Conservation (phyloP, 1,139 yeast species). For the Candida mesenterica region DNA sequence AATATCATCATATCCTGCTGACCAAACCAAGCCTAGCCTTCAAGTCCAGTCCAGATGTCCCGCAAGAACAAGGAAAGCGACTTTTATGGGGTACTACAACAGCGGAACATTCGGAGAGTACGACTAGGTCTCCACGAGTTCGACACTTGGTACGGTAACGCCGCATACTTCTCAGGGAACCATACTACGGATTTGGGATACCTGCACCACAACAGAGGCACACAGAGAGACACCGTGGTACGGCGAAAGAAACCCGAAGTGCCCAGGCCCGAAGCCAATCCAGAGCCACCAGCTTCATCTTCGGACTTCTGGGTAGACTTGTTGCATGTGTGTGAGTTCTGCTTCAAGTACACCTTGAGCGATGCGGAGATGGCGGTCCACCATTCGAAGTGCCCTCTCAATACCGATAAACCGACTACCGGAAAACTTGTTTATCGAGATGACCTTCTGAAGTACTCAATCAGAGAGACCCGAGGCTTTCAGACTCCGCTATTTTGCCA, state of each 20-base stretch:
- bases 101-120: constrained; percentile 63
- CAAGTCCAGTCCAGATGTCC: background rate
- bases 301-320: constrained; percentile 52
- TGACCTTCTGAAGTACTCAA: constrained; percentile 42
- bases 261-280: too few relatives aligned
- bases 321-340: constrained; percentile 71
- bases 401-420: constrained; percentile 36
- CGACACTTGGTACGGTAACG: constrained; percentile 83
- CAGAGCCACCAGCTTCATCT: background rate
- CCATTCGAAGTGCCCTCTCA: constrained; percentile 39
- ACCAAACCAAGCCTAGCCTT: background rate
- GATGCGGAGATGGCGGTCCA: constrained; percentile 42
- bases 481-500: constrained; percentile 71
- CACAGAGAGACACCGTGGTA: too few relatives aligned
- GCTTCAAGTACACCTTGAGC: constrained; percentile 73
- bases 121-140: constrained; percentile 64
- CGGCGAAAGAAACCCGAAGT: background rate
- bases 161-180: constrained; percentile 59
- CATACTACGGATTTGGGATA: constrained; percentile 35
- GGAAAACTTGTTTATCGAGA: constrained; percentile 74
- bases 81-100: constrained; percentile 58
- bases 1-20: too few relatives aligned
- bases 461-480: constrained; percentile 66
- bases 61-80: background rate
- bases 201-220: constrained; percentile 16